Percentiles rank a stretch among this genome's conserved stretches.
phyloP scores from a whole-genome alignment of 805 yeast species.

The Schwanniomyces polymorphus region DNA sequence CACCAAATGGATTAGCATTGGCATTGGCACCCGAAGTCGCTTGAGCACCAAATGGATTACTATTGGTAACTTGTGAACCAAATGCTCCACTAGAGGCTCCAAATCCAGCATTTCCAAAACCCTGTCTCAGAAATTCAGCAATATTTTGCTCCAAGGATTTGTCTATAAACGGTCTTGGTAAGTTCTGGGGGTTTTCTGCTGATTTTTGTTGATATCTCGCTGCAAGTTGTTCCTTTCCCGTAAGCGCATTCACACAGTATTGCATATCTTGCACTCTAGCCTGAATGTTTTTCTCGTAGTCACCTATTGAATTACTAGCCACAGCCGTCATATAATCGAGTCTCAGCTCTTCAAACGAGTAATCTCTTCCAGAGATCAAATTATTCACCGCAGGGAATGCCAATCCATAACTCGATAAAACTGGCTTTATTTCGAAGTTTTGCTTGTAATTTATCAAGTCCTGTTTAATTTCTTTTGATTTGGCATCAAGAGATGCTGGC shows the following conservation, averaged over 20 bases:
- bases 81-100: constrained; percentile 9
- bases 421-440: constrained; percentile 27
- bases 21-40: constrained; percentile 12
- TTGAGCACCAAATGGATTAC: constrained; percentile 2
- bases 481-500: constrained; percentile 11
- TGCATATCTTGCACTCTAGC: constrained; percentile 50
- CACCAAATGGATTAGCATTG: constrained; percentile 20
- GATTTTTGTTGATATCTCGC: constrained; percentile 57
- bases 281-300: constrained; percentile 39
- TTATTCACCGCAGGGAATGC: constrained; percentile 48
- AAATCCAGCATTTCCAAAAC: constrained; percentile 10
- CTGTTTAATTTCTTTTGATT: constrained; percentile 18
- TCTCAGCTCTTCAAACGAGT: constrained; percentile 54
- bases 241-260: constrained; percentile 37
- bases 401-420: constrained; percentile 49
- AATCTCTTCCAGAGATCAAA: constrained; percentile 51
- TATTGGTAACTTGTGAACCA: background rate
- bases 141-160: constrained; percentile 26
- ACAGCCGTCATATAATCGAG: constrained; percentile 45
- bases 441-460: constrained; percentile 20
- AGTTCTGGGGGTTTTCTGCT: constrained; percentile 22
- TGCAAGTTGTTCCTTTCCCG: constrained; percentile 45
- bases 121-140: constrained; percentile 16
- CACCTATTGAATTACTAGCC: constrained; percentile 30
- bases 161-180: constrained; percentile 29